Evolutionary conservation across 306 rosid genomes (phyloP).

Genomic region (Adenanthera pavonina): DNA sequence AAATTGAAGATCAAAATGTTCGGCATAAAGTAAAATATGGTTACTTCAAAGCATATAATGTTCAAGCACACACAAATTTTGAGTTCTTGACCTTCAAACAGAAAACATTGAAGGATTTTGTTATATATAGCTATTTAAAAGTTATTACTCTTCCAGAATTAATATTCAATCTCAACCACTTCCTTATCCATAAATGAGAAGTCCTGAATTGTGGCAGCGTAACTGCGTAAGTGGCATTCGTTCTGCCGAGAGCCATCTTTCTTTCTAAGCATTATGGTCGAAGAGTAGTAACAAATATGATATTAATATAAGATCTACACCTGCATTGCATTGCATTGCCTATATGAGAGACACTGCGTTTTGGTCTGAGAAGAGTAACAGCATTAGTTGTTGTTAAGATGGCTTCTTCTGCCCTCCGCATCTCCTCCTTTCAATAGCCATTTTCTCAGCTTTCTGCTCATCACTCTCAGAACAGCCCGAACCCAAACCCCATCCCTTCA

Average conservation of each 20-base stretch:
- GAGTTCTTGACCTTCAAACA: neutral
- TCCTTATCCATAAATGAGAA: neutral
- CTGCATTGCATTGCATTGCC: neutral
- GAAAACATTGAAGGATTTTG: too few relatives aligned
- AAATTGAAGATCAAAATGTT: too few relatives aligned
- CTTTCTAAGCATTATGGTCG: neutral
- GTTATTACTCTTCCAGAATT: too few relatives aligned
- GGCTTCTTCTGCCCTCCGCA: constrained; percentile 9
- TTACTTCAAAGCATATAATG: too few relatives aligned
- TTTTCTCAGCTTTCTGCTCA: neutral
- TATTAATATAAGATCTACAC: neutral
- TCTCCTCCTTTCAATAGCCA: constrained; percentile 10
- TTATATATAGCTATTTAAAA: too few relatives aligned
- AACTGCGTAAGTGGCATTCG: too few relatives aligned
- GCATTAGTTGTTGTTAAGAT: neutral
- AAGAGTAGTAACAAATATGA: neutral
- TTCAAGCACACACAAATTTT: too few relatives aligned
- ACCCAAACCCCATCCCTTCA: constrained; percentile 22
- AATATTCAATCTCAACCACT: neutral
- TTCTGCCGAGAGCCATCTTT: neutral
- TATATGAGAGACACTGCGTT: neutral
- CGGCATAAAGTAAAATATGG: too few relatives aligned
- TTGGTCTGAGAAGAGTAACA: neutral
- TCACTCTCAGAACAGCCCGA: neutral
- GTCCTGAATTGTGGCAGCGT: too few relatives aligned